Conservation (phyloP, 2,329 filamentous ascomycete genomes). For the Didymella pomorum region DNA sequence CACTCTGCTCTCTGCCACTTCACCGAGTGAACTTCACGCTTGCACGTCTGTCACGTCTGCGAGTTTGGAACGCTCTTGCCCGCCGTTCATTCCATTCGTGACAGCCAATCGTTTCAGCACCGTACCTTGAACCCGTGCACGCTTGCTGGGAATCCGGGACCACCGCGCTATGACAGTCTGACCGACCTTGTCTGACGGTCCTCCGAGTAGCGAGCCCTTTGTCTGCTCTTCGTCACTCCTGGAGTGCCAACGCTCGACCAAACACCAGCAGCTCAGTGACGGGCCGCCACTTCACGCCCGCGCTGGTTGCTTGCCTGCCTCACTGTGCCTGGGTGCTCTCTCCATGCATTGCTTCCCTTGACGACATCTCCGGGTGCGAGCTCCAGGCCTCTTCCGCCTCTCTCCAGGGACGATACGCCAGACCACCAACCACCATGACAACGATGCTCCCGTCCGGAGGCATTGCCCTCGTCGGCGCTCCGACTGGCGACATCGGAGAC, state of each 20-base stretch:
- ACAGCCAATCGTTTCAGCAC: slow-evolving; percentile 53
- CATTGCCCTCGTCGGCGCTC: slow-evolving; percentile 52
- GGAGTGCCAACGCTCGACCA: slow-evolving; percentile 36
- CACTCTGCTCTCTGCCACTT: background rate
- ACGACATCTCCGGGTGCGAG: slow-evolving; percentile 46
- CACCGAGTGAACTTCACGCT: background rate
- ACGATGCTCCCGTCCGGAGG: slow-evolving; percentile 35
- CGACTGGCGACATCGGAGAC: slow-evolving; percentile 48
- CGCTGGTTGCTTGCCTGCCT: slow-evolving; percentile 39
- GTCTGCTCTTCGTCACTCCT: slow-evolving; percentile 43
- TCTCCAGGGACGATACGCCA: slow-evolving; percentile 16
- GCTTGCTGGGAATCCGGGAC: slow-evolving; percentile 47
- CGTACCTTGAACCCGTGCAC: slow-evolving; percentile 50
- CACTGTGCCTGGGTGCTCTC: slow-evolving; percentile 50
- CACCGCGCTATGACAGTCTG: slow-evolving; percentile 52
- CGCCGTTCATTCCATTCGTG: slow-evolving; percentile 44
- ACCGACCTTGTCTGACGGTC: slow-evolving; percentile 48
- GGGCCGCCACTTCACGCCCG: slow-evolving; percentile 32
- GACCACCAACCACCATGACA: slow-evolving; percentile 40
- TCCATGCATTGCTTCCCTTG: slow-evolving; percentile 51
- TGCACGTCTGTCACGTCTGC: slow-evolving; percentile 6
- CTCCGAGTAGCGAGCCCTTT: slow-evolving; percentile 44
- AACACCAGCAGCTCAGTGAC: slow-evolving; percentile 38
- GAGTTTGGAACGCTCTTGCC: slow-evolving; percentile 12
- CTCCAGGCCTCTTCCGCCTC: slow-evolving; percentile 36